Evolutionary conservation across 2,329 filamentous ascomycete species (phyloP), one percentile per base, ranked within the genome.

Genomic region (Beauveria caledonica): DNA sequence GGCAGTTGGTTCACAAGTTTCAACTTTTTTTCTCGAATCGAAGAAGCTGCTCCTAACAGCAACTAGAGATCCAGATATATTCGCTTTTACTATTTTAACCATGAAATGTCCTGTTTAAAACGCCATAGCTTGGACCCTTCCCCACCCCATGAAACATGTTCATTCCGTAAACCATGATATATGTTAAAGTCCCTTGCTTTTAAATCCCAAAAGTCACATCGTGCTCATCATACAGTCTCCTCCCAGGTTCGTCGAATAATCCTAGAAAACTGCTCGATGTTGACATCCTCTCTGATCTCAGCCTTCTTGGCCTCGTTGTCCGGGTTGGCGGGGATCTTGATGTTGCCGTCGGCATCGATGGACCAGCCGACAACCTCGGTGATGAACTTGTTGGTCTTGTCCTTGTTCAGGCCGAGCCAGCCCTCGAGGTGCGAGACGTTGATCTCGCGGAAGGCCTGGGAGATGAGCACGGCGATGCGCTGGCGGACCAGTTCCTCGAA

Each of bases 231-330:
- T 67, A 71, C 69, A 59, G 70, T 70, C 63, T 93, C 89, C 78
- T 96, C 92, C 81, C 92, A 96, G 54, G 90, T 88, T 70, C 92
- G 83, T 75, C 88, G 83, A 64, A 96, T 85, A 63, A 96, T 86
- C 67, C 90, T 82, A 57, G 85, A 79, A 75, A 92, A 92, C 79
- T 91, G 91, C 67, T 94, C 90, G 62, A 96, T 87, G 76, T 89
- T 91, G 71, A 99, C 94, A 66, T 94, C 92, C 81, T 99, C 94
- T 69, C 92, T 85, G 70, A 97, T 95, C 74, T 97, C 89, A 45
- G 92, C 88, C 75, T 94, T 94, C 81, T 95, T 91, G 49, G 92
- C 94, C 84, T 97, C 93, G 74, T 97, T 97, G 77, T 99, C 94
- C 71, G 94, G 90, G 79, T 99, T 99, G 70, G 87, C 80, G 60